Base-by-base conservation (phyloP, 2,329 filamentous ascomycete species). In the Penicillium sp. region DNA sequence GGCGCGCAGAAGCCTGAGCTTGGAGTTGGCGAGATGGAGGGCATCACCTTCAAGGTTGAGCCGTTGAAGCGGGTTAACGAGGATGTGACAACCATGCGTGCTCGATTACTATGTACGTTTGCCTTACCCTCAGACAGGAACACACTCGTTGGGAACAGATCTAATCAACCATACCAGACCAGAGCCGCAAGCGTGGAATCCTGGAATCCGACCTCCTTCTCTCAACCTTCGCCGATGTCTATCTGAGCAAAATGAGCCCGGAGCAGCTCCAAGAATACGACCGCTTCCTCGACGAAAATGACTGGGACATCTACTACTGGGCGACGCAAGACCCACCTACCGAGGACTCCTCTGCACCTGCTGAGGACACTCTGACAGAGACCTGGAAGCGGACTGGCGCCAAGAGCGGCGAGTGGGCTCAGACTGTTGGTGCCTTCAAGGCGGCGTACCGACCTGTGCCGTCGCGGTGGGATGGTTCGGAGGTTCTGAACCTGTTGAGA, bases 281-380 rank as follows among this genome's bases (percentile, higher is more conserved):
- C 71, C 78, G 81, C 25, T 95, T 99, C 78, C 85, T 99, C 50
- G 94, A 99, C 74, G 94, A 99, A 76, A 99, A 99, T 74, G 94
- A 99, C 77, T 99, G 94, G 94, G 94, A 99, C 71, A 96, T 99
- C 56, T 99, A 99, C 80, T 99, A 99, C 81, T 99, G 94, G 94
- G 90, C 89, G 3, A 99, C 94, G 14, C 94, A 99, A 74, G 85
- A 90, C 63, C 80, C 86, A 5, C 67, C 68, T 0, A 45, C 53
- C 1, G 67, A 72, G 25, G 64, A 56, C 0, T 79, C 80, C 5
- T 81, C 84, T 59, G 79, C 81, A 53, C 65, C 63, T 44, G 54
- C 62, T 4, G 60, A 69, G 51, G 68, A 70, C 46, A 68, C 65
- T 9, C 53, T 63, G 20, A 76, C 75, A 10, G 76, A 77, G 55